These are phyloP conservation scores for Gypsophila paniculata DNA, from an alignment of 179 eudicot species.

Conservation along the genomic window DNA sequence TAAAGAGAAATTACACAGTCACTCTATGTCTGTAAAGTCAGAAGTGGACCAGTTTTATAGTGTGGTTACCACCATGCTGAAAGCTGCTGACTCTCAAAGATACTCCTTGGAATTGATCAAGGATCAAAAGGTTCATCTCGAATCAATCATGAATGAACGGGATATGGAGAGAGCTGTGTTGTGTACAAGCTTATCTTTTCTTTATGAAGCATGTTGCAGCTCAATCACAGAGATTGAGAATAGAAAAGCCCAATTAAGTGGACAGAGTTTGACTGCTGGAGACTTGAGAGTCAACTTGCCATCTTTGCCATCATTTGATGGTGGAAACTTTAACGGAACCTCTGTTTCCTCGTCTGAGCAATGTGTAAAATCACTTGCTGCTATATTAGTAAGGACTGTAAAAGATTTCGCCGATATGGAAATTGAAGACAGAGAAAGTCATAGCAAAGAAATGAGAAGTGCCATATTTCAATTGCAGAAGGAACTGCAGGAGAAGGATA, in stretches of 20 bases:
- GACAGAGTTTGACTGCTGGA: conserved; percentile 35
- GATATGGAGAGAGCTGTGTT: conserved; percentile 41
- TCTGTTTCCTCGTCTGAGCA: conserved; percentile 41
- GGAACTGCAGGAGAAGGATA: conserved; percentile 83
- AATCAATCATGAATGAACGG: conserved; percentile 50
- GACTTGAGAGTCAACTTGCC: conserved; percentile 30
- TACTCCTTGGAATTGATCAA: conserved; percentile 43
- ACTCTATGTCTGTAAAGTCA: conserved; percentile 40
- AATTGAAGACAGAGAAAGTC: conserved; percentile 40
- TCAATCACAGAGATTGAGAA: conserved; percentile 57
- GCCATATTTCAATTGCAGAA: conserved; percentile 59
- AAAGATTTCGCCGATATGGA: conserved; percentile 40
- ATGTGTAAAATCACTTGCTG: conserved; percentile 37
- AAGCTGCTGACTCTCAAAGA: conserved; percentile 45
- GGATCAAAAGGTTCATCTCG: conserved; percentile 42
- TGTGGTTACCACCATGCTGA: conserved; percentile 32
- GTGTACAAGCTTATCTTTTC: conserved; percentile 47
- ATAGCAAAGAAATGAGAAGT: conserved; percentile 58
- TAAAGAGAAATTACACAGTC: conserved; percentile 41
- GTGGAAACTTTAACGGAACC: conserved; percentile 25
- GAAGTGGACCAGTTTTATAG: conserved; percentile 41
- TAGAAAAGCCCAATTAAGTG: conserved; percentile 42
- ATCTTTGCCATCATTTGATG: conserved; percentile 32
- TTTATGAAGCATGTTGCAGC: conserved; percentile 61
- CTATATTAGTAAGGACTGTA: conserved; percentile 44